Evolutionary conservation across 257 asterid genomes (phyloP).

Genomic region (Scutellaria galericulata): DNA sequence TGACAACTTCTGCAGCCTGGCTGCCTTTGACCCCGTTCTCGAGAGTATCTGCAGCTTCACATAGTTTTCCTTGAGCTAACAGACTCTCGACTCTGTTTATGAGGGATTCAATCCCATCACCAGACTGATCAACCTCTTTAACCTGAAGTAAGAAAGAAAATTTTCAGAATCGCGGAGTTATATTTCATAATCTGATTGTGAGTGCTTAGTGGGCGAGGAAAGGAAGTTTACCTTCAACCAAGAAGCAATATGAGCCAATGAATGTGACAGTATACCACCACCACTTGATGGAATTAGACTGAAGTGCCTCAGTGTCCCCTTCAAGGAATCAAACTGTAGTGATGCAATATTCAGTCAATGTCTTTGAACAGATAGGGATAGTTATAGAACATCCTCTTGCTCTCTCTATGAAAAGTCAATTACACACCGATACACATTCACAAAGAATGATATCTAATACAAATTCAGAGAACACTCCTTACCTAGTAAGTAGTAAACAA

Average conservation of each 20-base stretch:
- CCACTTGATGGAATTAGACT: conserved; percentile 86
- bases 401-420: background rate
- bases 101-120: conserved; percentile 90
- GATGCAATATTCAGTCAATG: conserved; percentile 27
- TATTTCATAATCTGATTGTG: conserved; percentile 16
- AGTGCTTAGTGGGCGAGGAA: conserved; percentile 21
- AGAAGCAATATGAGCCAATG: conserved; percentile 82
- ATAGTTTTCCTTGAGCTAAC: conserved; percentile 75
- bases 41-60: conserved; percentile 87
- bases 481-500: background rate
- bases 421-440: background rate
- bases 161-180: conserved; percentile 25
- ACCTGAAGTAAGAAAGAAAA: conserved; percentile 51
- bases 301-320: conserved; percentile 82
- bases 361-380: conserved; percentile 11
- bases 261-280: conserved; percentile 88
- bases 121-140: conserved; percentile 70
- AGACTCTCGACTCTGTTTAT: conserved; percentile 75
- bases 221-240: conserved; percentile 69
- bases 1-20: conserved; percentile 75
- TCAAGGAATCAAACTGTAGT: conserved; percentile 81
- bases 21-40: conserved; percentile 82
- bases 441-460: conserved; percentile 6
- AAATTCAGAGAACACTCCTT: conserved; percentile 7
- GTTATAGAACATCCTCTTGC: background rate